Evolutionary conservation across 169 alveolate species (phyloP).

Genomic region (Plasmodium relictum): DNA sequence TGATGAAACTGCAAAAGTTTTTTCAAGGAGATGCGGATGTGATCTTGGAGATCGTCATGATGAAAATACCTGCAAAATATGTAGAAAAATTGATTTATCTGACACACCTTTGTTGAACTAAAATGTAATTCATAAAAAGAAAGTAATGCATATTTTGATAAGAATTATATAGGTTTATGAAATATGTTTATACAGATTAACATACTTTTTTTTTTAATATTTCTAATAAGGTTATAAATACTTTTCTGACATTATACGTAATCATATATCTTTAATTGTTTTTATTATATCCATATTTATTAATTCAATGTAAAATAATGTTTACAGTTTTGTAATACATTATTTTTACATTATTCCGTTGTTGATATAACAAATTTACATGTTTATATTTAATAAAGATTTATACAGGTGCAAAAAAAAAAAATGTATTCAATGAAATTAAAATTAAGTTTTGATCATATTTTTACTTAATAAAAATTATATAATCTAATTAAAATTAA

Average conservation of each 20-base stretch:
- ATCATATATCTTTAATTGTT: conserved; percentile 72
- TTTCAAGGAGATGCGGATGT: conserved; percentile 85
- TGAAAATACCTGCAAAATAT: conserved; percentile 83
- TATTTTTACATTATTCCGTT: conserved; percentile 59
- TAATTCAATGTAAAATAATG: conserved; percentile 73
- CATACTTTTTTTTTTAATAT: conserved; percentile 37
- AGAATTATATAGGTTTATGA: background rate
- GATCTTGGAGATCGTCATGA: conserved; percentile 86
- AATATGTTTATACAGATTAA: background rate
- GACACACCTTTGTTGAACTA: conserved; percentile 84
- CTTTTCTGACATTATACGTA: conserved; percentile 26
- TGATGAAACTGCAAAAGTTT: conserved; percentile 83
- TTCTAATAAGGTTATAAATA: conserved; percentile 28
- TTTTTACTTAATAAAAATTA: conserved; percentile 22
- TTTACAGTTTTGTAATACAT: conserved; percentile 53
- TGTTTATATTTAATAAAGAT: conserved; percentile 44
- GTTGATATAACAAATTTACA: conserved; percentile 45
- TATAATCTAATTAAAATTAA: conserved; percentile 48
- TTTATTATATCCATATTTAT: conserved; percentile 37
- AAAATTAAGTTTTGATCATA: conserved; percentile 22
- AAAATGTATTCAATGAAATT: conserved; percentile 18
- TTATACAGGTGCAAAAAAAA: conserved; percentile 13
- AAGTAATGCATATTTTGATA: background rate
- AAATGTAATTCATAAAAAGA: conserved; percentile 12
- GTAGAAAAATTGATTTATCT: conserved; percentile 83